Conservation (phyloP, 2,329 filamentous ascomycete species). For the Nothomitra cinnamomea region DNA sequence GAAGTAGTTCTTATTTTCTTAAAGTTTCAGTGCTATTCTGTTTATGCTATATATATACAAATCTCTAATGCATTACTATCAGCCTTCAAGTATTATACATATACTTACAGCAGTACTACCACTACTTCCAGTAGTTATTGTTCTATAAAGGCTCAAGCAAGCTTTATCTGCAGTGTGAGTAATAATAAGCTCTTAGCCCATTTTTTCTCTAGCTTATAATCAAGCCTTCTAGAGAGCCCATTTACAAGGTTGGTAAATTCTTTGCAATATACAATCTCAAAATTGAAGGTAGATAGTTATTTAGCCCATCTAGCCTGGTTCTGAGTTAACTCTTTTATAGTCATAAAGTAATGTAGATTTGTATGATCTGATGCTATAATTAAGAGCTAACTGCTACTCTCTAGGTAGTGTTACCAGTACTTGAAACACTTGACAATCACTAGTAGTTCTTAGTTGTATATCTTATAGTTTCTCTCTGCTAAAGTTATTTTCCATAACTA, state of each 20-base stretch:
- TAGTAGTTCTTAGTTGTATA: conserved; percentile 7
- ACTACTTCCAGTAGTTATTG: too few relatives aligned
- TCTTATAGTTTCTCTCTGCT: conserved; percentile 10
- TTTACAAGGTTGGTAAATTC: conserved; percentile 11
- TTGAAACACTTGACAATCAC: conserved; percentile 13
- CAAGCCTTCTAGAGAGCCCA: conserved; percentile 8
- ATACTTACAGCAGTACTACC: too few relatives aligned
- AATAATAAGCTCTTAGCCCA: neutral
- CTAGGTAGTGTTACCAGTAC: conserved; percentile 15
- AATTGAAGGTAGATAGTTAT: conserved; percentile 13
- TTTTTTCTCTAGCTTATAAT: conserved; percentile 1
- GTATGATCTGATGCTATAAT: conserved; percentile 13
- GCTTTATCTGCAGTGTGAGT: conserved; percentile 2
- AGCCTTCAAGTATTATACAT: neutral
- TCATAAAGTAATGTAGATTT: conserved; percentile 18
- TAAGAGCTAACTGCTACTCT: conserved; percentile 7
- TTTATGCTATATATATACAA: too few relatives aligned
- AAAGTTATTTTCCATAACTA: conserved; percentile 12
- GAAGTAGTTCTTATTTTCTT: neutral
- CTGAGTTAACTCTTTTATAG: conserved; percentile 13
- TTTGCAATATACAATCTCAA: conserved; percentile 14
- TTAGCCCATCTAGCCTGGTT: conserved; percentile 15
- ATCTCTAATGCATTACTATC: too few relatives aligned
- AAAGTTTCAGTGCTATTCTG: too few relatives aligned
- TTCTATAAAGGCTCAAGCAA: neutral